Evolutionary conservation across 2,329 filamentous ascomycete genomes (phyloP).

Genomic region (Hypoxylon sp.): DNA sequence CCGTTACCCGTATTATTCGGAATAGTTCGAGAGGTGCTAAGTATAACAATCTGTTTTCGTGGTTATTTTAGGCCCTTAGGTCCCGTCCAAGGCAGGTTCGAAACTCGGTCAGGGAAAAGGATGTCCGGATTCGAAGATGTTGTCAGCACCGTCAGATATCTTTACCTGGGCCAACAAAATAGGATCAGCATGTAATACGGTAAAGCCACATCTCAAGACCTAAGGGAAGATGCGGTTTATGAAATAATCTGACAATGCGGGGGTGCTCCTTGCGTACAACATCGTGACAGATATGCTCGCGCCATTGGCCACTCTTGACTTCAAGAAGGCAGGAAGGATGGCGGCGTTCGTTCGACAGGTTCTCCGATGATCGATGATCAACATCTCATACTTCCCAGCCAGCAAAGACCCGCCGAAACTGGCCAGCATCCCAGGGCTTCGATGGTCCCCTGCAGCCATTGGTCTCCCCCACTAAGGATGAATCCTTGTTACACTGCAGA

Average conservation of each 20-base stretch:
- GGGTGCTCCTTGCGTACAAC: slow-evolving; percentile 32
- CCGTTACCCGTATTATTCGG: slow-evolving; percentile 17
- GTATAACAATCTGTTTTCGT: slow-evolving; percentile 8
- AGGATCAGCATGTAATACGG: slow-evolving; percentile 45
- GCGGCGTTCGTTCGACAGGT: slow-evolving; percentile 29
- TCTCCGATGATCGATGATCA: slow-evolving; percentile 40
- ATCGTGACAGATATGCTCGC: slow-evolving; percentile 32
- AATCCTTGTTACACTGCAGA: slow-evolving; percentile 46
- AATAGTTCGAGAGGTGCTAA: slow-evolving; percentile 8
- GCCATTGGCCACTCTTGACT: slow-evolving; percentile 36
- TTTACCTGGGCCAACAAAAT: slow-evolving; percentile 43
- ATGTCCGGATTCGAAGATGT: slow-evolving; percentile 18
- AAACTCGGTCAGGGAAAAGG: slow-evolving; percentile 15
- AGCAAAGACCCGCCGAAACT: slow-evolving; percentile 33
- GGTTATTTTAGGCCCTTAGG: neutral
- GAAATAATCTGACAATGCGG: slow-evolving; percentile 40
- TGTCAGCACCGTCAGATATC: slow-evolving; percentile 32
- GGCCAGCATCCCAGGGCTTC: slow-evolving; percentile 36
- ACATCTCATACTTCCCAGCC: slow-evolving; percentile 34
- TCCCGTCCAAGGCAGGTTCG: slow-evolving; percentile 12
- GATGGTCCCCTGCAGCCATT: slow-evolving; percentile 25
- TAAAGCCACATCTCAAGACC: slow-evolving; percentile 39
- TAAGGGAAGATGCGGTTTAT: slow-evolving; percentile 34
- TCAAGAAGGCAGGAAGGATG: slow-evolving; percentile 44
- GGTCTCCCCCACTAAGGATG: slow-evolving; percentile 44